These are phyloP conservation scores for Psilocybe azurescens DNA, from an alignment of 768 basidiomycete genomes.

Conservation along the genomic window DNA sequence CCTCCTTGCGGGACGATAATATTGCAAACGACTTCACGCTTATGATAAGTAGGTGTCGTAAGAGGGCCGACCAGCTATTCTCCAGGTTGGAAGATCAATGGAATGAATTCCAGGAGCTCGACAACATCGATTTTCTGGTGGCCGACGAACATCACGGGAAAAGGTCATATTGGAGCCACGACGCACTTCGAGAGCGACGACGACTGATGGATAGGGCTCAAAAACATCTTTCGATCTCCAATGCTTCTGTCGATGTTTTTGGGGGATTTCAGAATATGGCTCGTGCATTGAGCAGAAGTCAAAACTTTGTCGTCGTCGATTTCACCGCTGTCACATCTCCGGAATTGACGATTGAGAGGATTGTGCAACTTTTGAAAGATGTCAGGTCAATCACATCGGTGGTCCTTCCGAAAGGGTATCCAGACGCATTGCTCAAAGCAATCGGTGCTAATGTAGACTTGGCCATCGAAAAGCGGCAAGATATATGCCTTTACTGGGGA, in stretches of 20 bases:
- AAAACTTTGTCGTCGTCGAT: not conserved
- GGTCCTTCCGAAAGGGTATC: not conserved
- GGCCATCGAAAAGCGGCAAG: not conserved
- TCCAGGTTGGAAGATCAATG: no score
- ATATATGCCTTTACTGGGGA: not conserved
- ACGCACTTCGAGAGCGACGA: no score
- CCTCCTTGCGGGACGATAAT: no score
- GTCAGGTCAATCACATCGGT: not conserved
- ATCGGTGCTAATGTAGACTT: not conserved
- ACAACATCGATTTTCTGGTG: no score
- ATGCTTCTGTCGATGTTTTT: not conserved
- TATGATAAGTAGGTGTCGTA: no score
- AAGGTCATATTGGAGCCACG: no score
- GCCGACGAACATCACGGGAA: no score
- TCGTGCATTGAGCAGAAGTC: not conserved
- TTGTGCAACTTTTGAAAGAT: not conserved
- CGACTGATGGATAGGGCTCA: not conserved
- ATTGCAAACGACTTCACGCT: no score
- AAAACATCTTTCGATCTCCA: not conserved
- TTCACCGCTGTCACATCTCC: not conserved
- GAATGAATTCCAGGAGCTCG: no score
- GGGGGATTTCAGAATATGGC: not conserved
- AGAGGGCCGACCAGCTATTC: no score
- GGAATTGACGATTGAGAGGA: not conserved
- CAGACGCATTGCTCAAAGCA: not conserved